Evolutionary conservation across 805 yeast species (phyloP).

Genomic region (Ascoidea tarda): DNA sequence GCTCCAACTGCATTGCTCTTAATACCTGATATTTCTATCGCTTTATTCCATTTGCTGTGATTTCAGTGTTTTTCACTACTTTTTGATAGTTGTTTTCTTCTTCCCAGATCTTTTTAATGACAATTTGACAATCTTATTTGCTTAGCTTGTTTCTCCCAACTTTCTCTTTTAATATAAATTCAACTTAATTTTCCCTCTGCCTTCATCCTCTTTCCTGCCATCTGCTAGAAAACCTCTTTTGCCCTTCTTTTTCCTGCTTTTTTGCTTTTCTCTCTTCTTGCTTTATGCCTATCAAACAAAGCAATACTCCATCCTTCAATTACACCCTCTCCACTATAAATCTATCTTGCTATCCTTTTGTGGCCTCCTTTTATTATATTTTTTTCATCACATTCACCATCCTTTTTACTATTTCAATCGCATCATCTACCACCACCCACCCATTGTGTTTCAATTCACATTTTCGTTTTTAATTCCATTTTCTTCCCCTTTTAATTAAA

Average conservation of each 20-base stretch:
- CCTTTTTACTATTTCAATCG: too few species aligned
- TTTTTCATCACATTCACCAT: neutral
- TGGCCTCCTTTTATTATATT: too few species aligned
- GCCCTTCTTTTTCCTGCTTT: neutral
- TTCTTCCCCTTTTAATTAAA: too few species aligned
- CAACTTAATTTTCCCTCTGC: neutral
- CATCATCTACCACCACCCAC: neutral
- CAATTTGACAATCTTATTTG: neutral
- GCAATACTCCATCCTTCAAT: neutral
- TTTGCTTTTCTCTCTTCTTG: neutral
- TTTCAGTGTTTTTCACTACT: too few species aligned
- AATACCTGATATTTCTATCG: neutral
- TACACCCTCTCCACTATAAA: neutral
- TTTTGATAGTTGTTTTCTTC: neutral
- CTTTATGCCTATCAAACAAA: neutral
- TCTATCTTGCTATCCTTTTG: too few species aligned
- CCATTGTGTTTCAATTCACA: too few species aligned
- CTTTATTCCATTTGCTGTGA: neutral
- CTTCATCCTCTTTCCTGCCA: neutral
- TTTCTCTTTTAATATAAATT: neutral
- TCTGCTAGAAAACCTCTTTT: neutral
- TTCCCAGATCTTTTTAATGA: too few species aligned
- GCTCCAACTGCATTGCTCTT: neutral
- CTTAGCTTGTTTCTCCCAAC: neutral
- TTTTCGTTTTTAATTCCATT: too few species aligned